These are phyloP conservation scores for Fusarium solani-melongenae DNA, from an alignment of 2,329 filamentous ascomycete species.

Conservation along the genomic window DNA sequence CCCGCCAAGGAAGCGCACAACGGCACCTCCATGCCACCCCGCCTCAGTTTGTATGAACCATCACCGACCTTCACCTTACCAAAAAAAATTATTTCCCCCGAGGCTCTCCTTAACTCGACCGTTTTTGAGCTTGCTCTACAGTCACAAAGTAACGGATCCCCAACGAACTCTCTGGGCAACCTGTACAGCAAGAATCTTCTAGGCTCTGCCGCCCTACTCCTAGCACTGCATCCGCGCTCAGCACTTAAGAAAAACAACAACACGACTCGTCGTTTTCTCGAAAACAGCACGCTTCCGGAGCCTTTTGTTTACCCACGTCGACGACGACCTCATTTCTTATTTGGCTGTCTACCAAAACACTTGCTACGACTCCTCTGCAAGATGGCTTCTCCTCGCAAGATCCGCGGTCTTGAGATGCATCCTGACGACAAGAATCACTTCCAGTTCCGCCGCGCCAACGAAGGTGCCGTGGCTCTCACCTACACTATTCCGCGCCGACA, in stretches of 20 bases:
- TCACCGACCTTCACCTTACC: not conserved
- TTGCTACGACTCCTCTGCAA: not conserved
- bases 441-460: not conserved
- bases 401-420: not conserved
- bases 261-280: not conserved
- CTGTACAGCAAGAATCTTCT: not conserved
- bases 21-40: not conserved
- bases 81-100: not conserved
- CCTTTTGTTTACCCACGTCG: not conserved
- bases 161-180: not conserved
- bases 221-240: not conserved
- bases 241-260: not conserved
- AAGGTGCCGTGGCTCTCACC: accelerated
- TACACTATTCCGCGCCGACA: not conserved
- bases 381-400: not conserved
- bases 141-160: not conserved
- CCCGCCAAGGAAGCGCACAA: not conserved
- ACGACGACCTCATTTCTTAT: not conserved
- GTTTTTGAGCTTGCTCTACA: slow-evolving; percentile 3
- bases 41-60: slow-evolving; percentile 16
- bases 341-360: not conserved
- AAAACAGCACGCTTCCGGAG: not conserved
- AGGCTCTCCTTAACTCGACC: slow-evolving; percentile 3
- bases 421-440: not conserved
- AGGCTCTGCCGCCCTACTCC: not conserved